Conservation (phyloP, 2,329 filamentous ascomycete genomes). For the Phialocephala sp. region DNA sequence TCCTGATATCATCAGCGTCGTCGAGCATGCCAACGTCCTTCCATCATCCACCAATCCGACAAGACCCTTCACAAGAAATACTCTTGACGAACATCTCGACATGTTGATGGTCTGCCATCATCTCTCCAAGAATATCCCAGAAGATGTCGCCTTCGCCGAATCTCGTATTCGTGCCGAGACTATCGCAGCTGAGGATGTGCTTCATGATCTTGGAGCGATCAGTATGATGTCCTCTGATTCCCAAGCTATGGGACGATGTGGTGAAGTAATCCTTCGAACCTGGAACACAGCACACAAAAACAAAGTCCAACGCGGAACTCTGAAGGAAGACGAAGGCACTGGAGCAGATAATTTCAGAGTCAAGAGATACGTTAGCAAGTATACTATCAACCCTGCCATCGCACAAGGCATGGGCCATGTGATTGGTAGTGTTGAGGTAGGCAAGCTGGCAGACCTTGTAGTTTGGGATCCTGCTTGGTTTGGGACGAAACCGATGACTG, state of each 20-base stretch:
- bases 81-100: slow-evolving; percentile 93
- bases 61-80: slow-evolving; percentile 87
- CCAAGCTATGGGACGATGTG: slow-evolving; percentile 95
- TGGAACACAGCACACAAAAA: slow-evolving; percentile 99
- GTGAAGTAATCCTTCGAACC: slow-evolving; percentile 89
- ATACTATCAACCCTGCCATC: slow-evolving; percentile 92
- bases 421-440: slow-evolving; percentile 85
- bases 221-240: slow-evolving; percentile 97
- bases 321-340: slow-evolving; percentile 79
- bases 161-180: slow-evolving; percentile 93
- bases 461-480: slow-evolving; percentile 87
- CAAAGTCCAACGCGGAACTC: slow-evolving; percentile 77
- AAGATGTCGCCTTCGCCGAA: slow-evolving; percentile 95
- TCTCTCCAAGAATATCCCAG: slow-evolving; percentile 87
- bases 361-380: slow-evolving; percentile 92
- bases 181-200: slow-evolving; percentile 93
- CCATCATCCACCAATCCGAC: slow-evolving; percentile 94
- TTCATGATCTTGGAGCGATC: slow-evolving; percentile 93
- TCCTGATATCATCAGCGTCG: slow-evolving; percentile 93
- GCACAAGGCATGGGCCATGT: slow-evolving; percentile 89
- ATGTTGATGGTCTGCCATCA: slow-evolving; percentile 99
- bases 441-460: slow-evolving; percentile 88
- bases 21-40: slow-evolving; percentile 86
- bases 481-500: slow-evolving; percentile 80
- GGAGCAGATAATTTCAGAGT: slow-evolving; percentile 90